These are phyloP conservation scores for Phytophthora capsici DNA, from an alignment of 352 stramenopile species.

Conservation along the genomic window DNA sequence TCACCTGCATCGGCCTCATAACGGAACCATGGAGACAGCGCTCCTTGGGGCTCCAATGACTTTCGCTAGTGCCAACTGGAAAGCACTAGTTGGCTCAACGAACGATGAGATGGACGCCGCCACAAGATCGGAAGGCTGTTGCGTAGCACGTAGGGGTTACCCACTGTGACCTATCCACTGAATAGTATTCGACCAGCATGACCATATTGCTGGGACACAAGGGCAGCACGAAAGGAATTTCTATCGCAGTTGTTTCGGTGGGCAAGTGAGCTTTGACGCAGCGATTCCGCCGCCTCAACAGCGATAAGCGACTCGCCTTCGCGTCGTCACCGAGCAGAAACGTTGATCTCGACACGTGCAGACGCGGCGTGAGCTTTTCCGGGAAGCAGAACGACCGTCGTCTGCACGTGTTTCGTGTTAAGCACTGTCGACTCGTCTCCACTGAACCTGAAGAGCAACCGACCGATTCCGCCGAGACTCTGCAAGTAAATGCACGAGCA, in stretches of 20 bases:
- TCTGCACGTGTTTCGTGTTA: slow-evolving; percentile 6
- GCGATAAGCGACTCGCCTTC: not conserved
- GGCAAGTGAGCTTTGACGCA: not conserved
- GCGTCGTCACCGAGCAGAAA: not conserved
- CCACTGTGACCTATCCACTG: not conserved
- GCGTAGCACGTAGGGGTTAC: slow-evolving; percentile 1
- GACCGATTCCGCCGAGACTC: not conserved
- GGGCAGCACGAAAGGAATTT: not conserved
- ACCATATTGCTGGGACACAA: not conserved
- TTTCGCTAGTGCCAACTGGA: slow-evolving; percentile 20
- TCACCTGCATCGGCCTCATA: not conserved
- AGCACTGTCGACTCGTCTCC: slow-evolving; percentile 5
- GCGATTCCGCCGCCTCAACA: too few species aligned
- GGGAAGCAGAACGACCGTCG: not conserved
- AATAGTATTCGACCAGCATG: not conserved
- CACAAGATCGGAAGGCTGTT: slow-evolving; percentile 18
- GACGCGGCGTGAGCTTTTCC: not conserved
- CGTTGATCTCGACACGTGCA: too few species aligned
- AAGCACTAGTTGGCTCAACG: not conserved
- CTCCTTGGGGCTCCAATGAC: slow-evolving; percentile 8
- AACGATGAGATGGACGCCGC: slow-evolving; percentile 5
- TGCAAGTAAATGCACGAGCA: not conserved
- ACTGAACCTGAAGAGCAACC: not conserved
- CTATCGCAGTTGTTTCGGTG: too few species aligned
- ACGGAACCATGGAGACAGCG: not conserved